Evolutionary conservation across 805 yeast genomes (phyloP).

Genomic region (Peterozyma toletana): DNA sequence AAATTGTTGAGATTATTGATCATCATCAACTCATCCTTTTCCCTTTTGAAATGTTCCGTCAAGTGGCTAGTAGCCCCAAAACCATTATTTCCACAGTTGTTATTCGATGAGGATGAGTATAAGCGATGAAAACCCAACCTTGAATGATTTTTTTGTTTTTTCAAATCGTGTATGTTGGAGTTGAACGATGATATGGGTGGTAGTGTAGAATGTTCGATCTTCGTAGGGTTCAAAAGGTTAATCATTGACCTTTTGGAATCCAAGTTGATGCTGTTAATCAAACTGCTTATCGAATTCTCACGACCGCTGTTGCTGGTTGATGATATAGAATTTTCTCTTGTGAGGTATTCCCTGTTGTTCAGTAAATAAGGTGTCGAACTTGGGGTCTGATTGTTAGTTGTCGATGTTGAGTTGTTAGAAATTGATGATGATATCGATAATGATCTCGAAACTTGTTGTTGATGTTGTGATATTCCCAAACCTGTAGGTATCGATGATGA

Average conservation of each 20-base stretch:
- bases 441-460: constrained; percentile 6
- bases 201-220: neutral
- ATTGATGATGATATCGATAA: constrained; percentile 7
- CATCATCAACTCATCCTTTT: neutral
- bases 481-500: neutral
- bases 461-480: neutral
- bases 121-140: neutral
- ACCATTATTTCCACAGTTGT: neutral
- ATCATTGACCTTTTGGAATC: neutral
- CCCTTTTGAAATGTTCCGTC: neutral
- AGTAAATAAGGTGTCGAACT: neutral
- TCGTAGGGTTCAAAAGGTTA: too few relatives aligned
- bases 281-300: neutral
- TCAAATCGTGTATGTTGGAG: neutral
- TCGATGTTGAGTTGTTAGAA: constrained; percentile 1
- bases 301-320: neutral
- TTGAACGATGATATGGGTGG: neutral
- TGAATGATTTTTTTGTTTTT: neutral
- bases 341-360: neutral
- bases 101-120: neutral
- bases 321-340: neutral
- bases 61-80: neutral
- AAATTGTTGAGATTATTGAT: neutral
- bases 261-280: neutral
- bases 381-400: neutral